These are phyloP conservation scores for Dinochytrium kinnereticum DNA, from an alignment of 371 early-diverging fungal species.

Conservation along the genomic window DNA sequence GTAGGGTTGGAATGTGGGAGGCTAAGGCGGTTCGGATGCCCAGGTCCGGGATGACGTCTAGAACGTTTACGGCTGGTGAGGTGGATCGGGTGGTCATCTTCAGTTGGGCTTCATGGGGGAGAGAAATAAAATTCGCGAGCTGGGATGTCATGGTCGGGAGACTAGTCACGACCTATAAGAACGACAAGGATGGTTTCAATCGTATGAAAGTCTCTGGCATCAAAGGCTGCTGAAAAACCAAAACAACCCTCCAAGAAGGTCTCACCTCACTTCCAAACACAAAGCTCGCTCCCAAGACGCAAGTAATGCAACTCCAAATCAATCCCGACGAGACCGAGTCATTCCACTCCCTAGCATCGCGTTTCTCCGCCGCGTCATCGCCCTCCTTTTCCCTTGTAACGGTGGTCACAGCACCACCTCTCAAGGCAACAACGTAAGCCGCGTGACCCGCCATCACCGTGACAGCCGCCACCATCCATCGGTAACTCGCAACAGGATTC, in stretches of 20 bases:
- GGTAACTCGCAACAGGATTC: not conserved
- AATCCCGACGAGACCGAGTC: not conserved
- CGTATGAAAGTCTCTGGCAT: no score
- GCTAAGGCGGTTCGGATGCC: constrained; percentile 6
- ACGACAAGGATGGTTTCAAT: no score
- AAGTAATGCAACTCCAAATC: not conserved
- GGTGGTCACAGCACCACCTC: no score
- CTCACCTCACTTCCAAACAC: not conserved
- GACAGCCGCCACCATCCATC: not conserved
- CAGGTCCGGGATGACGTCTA: constrained; percentile 8
- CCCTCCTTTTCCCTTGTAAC: not conserved
- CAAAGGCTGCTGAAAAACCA: no score
- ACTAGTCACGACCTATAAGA: not conserved
- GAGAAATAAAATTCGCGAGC: constrained; percentile 1
- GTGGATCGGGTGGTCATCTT: not conserved
- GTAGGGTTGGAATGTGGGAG: constrained; percentile 8
- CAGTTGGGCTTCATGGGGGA: not conserved
- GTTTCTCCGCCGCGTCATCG: not conserved
- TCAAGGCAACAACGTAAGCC: not conserved
- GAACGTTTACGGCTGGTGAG: not conserved
- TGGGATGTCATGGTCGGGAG: not conserved
- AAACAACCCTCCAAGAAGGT: no score
- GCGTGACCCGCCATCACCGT: not conserved
- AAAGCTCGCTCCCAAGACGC: not conserved
- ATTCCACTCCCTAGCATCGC: not conserved